phyloP scores from a whole-genome alignment of 1,284 basidiomycete species.

The Fistulina hepatica region DNA sequence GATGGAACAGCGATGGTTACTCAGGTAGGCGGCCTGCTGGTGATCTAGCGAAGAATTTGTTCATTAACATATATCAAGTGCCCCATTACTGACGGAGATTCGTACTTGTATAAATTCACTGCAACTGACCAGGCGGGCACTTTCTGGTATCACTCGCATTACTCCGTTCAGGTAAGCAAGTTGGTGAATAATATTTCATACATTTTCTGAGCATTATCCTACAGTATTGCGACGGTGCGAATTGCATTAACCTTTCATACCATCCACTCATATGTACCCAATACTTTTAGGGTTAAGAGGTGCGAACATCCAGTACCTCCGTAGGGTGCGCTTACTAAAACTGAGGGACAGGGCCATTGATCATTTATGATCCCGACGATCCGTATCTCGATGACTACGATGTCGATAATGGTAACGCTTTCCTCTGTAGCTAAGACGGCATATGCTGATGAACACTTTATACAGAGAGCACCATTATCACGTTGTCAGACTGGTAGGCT shows the following conservation, averaged over 20 bases:
- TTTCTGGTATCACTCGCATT: slow-evolving; percentile 33
- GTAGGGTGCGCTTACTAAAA: neutral
- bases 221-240: slow-evolving; percentile 15
- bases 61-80: slow-evolving; percentile 27
- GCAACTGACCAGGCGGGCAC: slow-evolving; percentile 29
- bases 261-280: neutral
- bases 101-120: slow-evolving; percentile 30
- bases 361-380: slow-evolving; percentile 16
- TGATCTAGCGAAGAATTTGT: slow-evolving; percentile 2
- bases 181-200: neutral
- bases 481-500: slow-evolving; percentile 27
- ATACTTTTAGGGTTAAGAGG: neutral
- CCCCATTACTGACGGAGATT: slow-evolving; percentile 31
- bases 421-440: neutral
- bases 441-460: neutral
- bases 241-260: no score
- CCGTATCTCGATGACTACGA: slow-evolving; percentile 11
- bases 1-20: slow-evolving; percentile 9
- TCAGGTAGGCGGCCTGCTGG: slow-evolving; percentile 2
- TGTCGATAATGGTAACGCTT: slow-evolving; percentile 11
- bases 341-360: no score
- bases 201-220: slow-evolving; percentile 14
- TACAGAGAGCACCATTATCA: slow-evolving; percentile 19
- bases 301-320: neutral
- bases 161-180: slow-evolving; percentile 13